phyloP scores from a whole-genome alignment of 1,284 basidiomycete genomes.

The Mycosarcoma maydis region DNA sequence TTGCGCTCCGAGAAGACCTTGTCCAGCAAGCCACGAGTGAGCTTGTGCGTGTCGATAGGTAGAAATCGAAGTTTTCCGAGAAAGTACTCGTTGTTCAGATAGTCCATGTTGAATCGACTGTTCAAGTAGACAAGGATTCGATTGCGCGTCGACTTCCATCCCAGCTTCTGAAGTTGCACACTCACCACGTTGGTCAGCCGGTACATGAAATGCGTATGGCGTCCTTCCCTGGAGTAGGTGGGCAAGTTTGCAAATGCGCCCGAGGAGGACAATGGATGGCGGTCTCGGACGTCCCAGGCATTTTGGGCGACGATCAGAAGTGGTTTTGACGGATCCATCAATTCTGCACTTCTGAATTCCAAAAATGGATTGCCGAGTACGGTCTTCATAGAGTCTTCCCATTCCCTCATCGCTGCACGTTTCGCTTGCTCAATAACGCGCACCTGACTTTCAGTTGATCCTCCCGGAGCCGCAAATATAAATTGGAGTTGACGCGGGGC shows the following conservation, averaged over 20 bases:
- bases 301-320: background rate
- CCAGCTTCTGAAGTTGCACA: background rate
- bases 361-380: background rate
- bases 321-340: background rate
- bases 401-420: background rate
- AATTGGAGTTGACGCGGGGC: too few species aligned
- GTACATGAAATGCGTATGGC: background rate
- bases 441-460: too few species aligned
- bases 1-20: background rate
- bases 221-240: background rate
- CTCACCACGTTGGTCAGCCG: background rate
- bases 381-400: background rate
- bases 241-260: background rate
- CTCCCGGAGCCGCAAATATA: too few species aligned
- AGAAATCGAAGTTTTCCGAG: background rate
- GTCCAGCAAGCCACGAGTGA: background rate
- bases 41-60: background rate
- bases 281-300: background rate
- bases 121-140: conserved; percentile 1
- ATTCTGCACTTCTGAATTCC: background rate
- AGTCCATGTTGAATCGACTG: conserved; percentile 4
- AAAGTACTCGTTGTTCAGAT: conserved; percentile 7
- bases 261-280: background rate
- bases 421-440: too few species aligned
- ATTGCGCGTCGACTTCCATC: background rate